These are phyloP conservation scores for Mucuna pruriens DNA, from an alignment of 306 rosid genomes.

Conservation along the genomic window DNA sequence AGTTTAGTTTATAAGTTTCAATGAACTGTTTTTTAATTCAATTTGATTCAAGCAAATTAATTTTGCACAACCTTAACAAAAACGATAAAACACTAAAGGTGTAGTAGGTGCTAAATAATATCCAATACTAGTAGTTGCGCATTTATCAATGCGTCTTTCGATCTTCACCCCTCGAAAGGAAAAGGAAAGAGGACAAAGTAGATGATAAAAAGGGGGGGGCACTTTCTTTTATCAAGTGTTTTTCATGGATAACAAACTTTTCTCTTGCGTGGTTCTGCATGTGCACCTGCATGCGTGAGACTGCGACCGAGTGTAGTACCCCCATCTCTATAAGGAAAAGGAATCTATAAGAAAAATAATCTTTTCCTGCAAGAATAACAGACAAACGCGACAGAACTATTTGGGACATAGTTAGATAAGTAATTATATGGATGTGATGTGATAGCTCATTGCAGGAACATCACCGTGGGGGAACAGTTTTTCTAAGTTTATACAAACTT, in stretches of 20 bases:
- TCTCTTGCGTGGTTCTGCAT: constrained; percentile 13
- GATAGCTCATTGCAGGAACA: neutral
- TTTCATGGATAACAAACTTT: neutral
- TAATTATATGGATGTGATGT: constrained; percentile 22
- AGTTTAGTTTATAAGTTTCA: no score
- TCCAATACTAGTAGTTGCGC: neutral
- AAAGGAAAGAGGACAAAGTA: neutral
- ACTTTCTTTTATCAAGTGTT: neutral
- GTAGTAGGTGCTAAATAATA: neutral
- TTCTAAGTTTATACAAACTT: neutral
- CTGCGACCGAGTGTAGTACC: neutral
- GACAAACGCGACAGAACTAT: constrained; percentile 11
- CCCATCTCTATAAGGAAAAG: neutral
- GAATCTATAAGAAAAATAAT: constrained; percentile 21
- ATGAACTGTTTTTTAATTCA: no score
- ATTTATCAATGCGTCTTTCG: neutral
- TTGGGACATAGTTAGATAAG: neutral
- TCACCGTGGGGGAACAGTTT: neutral
- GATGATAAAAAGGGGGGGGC: neutral
- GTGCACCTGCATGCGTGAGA: constrained; percentile 21
- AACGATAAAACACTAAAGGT: neutral
- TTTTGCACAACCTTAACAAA: no score
- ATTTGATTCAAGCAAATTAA: no score
- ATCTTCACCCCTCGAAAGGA: neutral
- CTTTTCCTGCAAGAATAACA: neutral